phyloP scores from a whole-genome alignment of 805 yeast species.

The Sungouiozyma ichnusensis region DNA sequence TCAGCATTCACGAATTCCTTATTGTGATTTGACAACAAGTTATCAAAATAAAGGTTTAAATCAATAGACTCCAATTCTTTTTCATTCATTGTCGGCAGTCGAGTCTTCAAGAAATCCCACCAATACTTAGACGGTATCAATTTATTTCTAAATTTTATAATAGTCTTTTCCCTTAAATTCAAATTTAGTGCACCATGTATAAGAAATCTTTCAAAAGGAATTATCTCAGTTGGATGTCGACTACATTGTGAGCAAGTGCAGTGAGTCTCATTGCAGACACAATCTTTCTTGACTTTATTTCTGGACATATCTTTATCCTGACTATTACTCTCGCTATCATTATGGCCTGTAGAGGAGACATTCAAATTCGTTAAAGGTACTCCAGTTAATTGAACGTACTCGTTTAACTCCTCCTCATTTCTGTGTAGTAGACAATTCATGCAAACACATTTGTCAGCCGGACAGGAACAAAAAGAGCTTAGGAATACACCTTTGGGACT shows the following conservation, averaged over 20 bases:
- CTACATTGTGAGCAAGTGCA: slow-evolving; percentile 19
- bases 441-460: slow-evolving; percentile 24
- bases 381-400: slow-evolving; percentile 23
- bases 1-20: slow-evolving; percentile 12
- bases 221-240: slow-evolving; percentile 20
- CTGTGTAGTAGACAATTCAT: slow-evolving; percentile 28
- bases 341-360: neutral
- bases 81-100: slow-evolving; percentile 17
- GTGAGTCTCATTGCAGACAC: slow-evolving; percentile 16
- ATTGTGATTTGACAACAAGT: slow-evolving; percentile 11
- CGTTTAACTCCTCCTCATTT: slow-evolving; percentile 25
- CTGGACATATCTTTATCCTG: neutral
- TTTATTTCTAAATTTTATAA: slow-evolving; percentile 20
- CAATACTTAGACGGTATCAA: slow-evolving; percentile 26
- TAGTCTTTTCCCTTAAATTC: slow-evolving; percentile 18
- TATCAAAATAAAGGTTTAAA: slow-evolving; percentile 22
- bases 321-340: neutral
- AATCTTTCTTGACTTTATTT: slow-evolving; percentile 7
- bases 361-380: slow-evolving; percentile 21
- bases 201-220: slow-evolving; percentile 19
- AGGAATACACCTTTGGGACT: slow-evolving; percentile 26
- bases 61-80: slow-evolving; percentile 16
- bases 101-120: slow-evolving; percentile 26
- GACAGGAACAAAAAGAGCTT: slow-evolving; percentile 27
- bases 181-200: slow-evolving; percentile 19